Conservation (phyloP, 2,329 filamentous ascomycete genomes). For the Amauroascus verrucosus region DNA sequence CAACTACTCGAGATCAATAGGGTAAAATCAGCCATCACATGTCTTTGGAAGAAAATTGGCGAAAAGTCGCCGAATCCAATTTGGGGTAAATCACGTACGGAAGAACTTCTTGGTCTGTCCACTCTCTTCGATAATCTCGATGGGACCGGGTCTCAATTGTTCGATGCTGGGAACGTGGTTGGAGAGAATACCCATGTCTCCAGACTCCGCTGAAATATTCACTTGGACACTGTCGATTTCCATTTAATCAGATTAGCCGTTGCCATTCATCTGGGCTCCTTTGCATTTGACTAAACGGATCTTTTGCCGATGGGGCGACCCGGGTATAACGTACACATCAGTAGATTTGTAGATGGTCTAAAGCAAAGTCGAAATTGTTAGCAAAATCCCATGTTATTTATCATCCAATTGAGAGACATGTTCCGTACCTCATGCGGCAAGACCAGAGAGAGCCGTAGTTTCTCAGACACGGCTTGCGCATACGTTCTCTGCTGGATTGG, state of each 20-base stretch:
- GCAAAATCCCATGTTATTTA: slow-evolving; percentile 12
- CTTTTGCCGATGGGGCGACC: background rate
- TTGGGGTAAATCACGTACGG: slow-evolving; percentile 53
- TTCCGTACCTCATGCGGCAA: slow-evolving; percentile 88
- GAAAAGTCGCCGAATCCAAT: background rate
- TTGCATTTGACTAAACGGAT: background rate
- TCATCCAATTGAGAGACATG: background rate
- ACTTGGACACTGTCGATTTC: slow-evolving; percentile 69
- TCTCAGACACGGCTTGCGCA: slow-evolving; percentile 76
- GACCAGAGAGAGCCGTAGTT: slow-evolving; percentile 96
- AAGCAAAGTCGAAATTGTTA: slow-evolving; percentile 19
- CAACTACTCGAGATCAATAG: slow-evolving; percentile 50
- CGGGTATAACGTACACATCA: slow-evolving; percentile 51
- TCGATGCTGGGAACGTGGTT: slow-evolving; percentile 98
- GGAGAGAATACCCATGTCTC: slow-evolving; percentile 98
- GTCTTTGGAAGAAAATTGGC: too few relatives aligned
- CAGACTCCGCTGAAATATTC: slow-evolving; percentile 95
- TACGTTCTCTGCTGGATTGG: slow-evolving; percentile 81
- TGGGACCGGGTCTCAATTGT: slow-evolving; percentile 91
- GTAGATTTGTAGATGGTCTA: slow-evolving; percentile 60
- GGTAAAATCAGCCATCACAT: background rate
- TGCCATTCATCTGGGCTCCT: slow-evolving; percentile 9
- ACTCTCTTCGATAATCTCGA: slow-evolving; percentile 91
- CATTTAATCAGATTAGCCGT: slow-evolving; percentile 24
- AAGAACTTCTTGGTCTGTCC: slow-evolving; percentile 92